phyloP scores from a whole-genome alignment of 805 yeast species.

The Kuraishia borneana region DNA sequence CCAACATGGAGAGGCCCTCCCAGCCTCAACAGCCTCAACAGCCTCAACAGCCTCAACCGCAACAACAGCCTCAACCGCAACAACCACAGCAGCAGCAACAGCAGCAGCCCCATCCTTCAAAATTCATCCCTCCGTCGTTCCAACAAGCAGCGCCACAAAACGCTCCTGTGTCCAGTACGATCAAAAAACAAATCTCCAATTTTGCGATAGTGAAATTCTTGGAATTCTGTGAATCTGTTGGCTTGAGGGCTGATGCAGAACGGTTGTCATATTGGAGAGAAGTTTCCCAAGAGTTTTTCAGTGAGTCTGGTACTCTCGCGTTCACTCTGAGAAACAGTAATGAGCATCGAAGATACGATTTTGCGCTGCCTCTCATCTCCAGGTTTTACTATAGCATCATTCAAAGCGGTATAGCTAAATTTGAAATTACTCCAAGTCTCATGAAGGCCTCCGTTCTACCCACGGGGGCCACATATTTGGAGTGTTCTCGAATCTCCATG shows the following conservation, averaged over 20 bases:
- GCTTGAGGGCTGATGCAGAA: constrained; percentile 25
- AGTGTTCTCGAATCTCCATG: constrained; percentile 36
- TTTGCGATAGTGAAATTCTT: constrained; percentile 9
- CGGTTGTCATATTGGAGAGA: constrained; percentile 39
- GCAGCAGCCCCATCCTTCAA: no score
- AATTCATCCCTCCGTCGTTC: not conserved
- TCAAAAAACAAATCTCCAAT: constrained; percentile 9
- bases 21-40: not conserved
- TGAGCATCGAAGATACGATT: constrained; percentile 40
- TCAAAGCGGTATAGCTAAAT: constrained; percentile 36
- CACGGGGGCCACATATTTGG: constrained; percentile 41
- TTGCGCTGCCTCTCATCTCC: constrained; percentile 56
- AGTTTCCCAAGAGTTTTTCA: constrained; percentile 37
- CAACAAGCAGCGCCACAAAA: not conserved
- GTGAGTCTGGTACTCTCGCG: constrained; percentile 36
- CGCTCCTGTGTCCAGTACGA: constrained; percentile 1
- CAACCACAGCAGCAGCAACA: constrained; percentile 1
- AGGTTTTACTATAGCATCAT: constrained; percentile 43
- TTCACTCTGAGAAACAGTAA: constrained; percentile 32
- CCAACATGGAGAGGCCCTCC: not conserved
- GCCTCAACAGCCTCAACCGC: not conserved
- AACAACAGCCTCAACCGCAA: not conserved
- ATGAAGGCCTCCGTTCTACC: constrained; percentile 41
- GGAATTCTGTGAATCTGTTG: constrained; percentile 7
- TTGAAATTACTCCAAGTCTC: constrained; percentile 39